Evolutionary conservation across 2,329 filamentous ascomycete genomes (phyloP), one percentile per base, ranked within the genome.

Genomic region (Penicillium verrucosum): DNA sequence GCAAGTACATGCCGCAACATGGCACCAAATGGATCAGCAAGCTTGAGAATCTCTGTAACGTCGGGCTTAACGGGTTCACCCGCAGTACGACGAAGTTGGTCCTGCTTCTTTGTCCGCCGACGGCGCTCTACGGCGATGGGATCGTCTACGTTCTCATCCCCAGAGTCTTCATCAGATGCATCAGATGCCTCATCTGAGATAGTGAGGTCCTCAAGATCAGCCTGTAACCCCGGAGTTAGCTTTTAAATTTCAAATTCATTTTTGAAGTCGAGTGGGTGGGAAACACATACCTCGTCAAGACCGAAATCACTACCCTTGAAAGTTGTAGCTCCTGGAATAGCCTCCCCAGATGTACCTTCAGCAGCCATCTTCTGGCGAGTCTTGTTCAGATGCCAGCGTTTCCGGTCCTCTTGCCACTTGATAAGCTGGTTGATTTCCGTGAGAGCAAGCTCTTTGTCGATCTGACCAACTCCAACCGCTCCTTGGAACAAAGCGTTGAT

Each of bases 291-390:
- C 68, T 89, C 85, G 70, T 97, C 86, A 21, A 99, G 78, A 0
- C 94, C 94, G 77, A 99, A 99, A 75, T 99, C 94, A 47, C 84
- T 85, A 23, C 88, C 87, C 68, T 83, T 86, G 77, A 97, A 95
- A 14, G 73, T 78, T 18, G 71, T 67, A 62, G 81, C 78, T 25
- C 79, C 85, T 9, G 82, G 83, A 7, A 82, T 81, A 51, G 77
- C 74, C 55, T 82, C 74, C 21, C 70, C 74, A 6, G 71, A 70
- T 10, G 76, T 80, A 3, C 86, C 86, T 68, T 93, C 92, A 2
- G 91, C 92, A 0, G 94, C 94, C 94, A 99, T 97, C 82, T 99
- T 99, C 78, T 97, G 94, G 52, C 92, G 81, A 9, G 94, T 99
- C 81, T 99, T 99, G 76, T 96, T 91, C 59, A 93, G 87, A 72